Percentiles rank a stretch among this genome's conserved stretches.
Conservation (phyloP, 176 grass and related monocot species). For the Avena sativa region DNA sequence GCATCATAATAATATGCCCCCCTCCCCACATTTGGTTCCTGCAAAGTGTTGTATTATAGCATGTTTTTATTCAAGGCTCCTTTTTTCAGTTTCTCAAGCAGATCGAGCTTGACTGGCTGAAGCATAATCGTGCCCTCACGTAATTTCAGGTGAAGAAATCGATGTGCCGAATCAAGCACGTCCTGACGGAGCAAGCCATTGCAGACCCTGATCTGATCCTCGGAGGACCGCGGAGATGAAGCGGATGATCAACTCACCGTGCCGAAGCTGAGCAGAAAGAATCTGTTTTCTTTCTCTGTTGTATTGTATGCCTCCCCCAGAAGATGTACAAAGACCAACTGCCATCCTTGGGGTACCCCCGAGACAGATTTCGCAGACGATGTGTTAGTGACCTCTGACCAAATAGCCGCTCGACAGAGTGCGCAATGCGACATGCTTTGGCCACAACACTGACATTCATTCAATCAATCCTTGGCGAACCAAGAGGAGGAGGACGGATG, state of each 20-base stretch:
- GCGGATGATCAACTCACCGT: constrained; percentile 51
- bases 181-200: constrained; percentile 88
- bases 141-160: constrained; percentile 80
- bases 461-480: too few species aligned
- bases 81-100: constrained; percentile 22
- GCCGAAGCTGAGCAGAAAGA: not conserved
- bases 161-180: constrained; percentile 96
- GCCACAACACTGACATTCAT: too few species aligned
- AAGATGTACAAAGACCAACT: not conserved
- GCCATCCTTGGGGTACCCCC: not conserved
- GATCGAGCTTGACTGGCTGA: not conserved
- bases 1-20: too few species aligned
- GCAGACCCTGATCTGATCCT: constrained; percentile 66
- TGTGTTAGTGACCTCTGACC: not conserved
- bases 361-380: too few species aligned
- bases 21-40: too few species aligned
- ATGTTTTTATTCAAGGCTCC: not conserved
- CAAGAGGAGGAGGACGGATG: not conserved
- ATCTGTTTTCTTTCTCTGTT: not conserved
- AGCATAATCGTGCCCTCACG: too few species aligned
- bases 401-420: too few species aligned
- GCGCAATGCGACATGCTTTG: too few species aligned
- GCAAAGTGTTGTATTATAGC: not conserved
- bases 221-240: constrained; percentile 92
- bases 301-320: not conserved